phyloP scores from a whole-genome alignment of 345 rosid genomes.

The Murraya koenigii region DNA sequence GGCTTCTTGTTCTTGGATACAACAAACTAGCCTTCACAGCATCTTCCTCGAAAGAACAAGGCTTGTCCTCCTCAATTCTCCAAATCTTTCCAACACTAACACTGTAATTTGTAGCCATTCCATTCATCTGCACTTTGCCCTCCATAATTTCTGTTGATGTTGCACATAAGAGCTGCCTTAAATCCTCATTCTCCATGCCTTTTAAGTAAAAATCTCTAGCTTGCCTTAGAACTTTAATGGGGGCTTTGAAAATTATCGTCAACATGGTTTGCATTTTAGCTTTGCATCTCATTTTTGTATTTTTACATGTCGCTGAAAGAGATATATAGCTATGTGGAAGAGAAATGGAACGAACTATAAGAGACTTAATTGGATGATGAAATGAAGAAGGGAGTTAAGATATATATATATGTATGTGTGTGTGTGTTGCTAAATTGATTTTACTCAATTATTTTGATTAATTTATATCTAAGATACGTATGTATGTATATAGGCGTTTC shows the following conservation, averaged over 20 bases:
- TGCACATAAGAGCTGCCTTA: constrained; percentile 14
- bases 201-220: constrained; percentile 33
- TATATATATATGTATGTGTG: no score
- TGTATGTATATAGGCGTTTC: no score
- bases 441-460: no score
- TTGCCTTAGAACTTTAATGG: constrained; percentile 30
- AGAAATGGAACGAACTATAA: not conserved
- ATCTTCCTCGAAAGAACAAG: constrained; percentile 38
- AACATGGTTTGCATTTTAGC: constrained; percentile 23
- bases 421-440: not conserved
- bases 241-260: constrained; percentile 16
- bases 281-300: constrained; percentile 18
- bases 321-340: not conserved
- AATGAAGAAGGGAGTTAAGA: not conserved
- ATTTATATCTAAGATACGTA: not conserved
- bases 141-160: not conserved
- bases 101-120: constrained; percentile 33
- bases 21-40: not conserved
- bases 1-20: constrained; percentile 15
- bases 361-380: not conserved
- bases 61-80: constrained; percentile 39
- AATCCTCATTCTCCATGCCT: constrained; percentile 29
- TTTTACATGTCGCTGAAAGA: not conserved
- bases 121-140: not conserved
- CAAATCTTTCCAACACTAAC: constrained; percentile 49